Percentiles rank a stretch among this genome's conserved stretches.
These are phyloP conservation scores for Pseudocercospora cruenta DNA, from an alignment of 2,329 filamentous ascomycete species.

Conservation along the genomic window DNA sequence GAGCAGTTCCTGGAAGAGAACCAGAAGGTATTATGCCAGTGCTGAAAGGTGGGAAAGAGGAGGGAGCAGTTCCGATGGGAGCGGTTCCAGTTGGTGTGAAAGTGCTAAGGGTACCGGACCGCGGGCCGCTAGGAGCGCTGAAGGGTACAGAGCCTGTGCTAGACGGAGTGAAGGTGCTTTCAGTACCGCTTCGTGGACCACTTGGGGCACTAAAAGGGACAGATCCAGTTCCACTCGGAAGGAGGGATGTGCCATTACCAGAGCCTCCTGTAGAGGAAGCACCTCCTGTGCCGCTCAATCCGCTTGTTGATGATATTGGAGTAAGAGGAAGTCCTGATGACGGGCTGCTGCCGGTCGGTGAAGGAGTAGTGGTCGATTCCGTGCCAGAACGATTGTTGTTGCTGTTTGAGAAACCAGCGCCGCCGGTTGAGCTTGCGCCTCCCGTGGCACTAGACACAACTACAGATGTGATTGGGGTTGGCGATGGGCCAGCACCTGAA, in stretches of 20 bases:
- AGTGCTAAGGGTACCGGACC: slow-evolving; percentile 3
- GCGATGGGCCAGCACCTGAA: background rate
- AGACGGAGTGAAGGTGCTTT: slow-evolving; percentile 3
- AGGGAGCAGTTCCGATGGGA: slow-evolving; percentile 9
- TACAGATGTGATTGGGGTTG: slow-evolving; percentile 19
- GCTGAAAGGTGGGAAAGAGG: slow-evolving; percentile 1
- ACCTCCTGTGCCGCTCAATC: slow-evolving; percentile 12
- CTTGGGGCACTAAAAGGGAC: slow-evolving; percentile 10
- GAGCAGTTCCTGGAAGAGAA: background rate
- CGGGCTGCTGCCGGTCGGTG: background rate
- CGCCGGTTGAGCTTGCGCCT: slow-evolving; percentile 6
- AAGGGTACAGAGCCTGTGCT: slow-evolving; percentile 16
- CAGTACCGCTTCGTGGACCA: background rate
- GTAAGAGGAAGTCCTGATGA: slow-evolving; percentile 7
- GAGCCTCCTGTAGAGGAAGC: slow-evolving; percentile 19
- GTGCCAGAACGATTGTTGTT: slow-evolving; percentile 6
- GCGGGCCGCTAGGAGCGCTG: slow-evolving; percentile 12
- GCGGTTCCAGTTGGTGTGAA: slow-evolving; percentile 6
- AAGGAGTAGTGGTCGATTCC: background rate
- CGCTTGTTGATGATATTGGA: slow-evolving; percentile 20
- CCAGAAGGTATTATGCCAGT: slow-evolving; percentile 3
- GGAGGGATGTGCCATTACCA: slow-evolving; percentile 10
- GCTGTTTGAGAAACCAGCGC: slow-evolving; percentile 6
- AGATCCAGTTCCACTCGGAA: background rate
- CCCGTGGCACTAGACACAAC: slow-evolving; percentile 8